Base-by-base conservation (phyloP, 2,329 filamentous ascomycete species). In the Pseudogymnoascus sp. region DNA sequence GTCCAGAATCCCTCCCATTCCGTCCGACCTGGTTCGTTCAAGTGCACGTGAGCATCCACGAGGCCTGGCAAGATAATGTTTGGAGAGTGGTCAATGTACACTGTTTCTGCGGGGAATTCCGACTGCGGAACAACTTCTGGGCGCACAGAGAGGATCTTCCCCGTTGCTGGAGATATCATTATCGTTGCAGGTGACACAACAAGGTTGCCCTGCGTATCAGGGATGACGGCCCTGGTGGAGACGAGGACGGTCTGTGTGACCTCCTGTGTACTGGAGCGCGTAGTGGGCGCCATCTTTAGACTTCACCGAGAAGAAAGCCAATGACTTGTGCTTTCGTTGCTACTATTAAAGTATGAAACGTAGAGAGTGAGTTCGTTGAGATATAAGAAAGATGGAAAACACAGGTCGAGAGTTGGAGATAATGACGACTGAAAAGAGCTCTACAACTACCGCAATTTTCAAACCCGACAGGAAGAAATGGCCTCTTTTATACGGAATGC, bases 1-100 rank as follows among this genome's bases (percentile, higher is more conserved):
- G 93, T 97, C 80, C 88, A 90, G 80, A 99, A 99, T 9, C 95
- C 95, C 74, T 99, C 95, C 95, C 95, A 97, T 83, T 97, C 93
- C 61, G 93, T 97, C 63, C 95, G 85, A 43, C 95, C 95, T 0
- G 95, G 95, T 78, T 99, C 95, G 72, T 97, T 97, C 69, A 97
- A 85, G 78, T 99, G 95, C 38, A 99, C 95, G 75, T 99, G 95
- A 37, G 95, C 93, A 75, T 99, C 95, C 16, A 99, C 93, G 31
- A 99, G 81, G 18, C 95, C 95, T 0, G 95, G 95, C 36, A 97
- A 82, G 40, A 99, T 80, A 56, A 97, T 82, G 75, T 88, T 84
- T 9, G 93, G 91, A 21, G 89, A 91, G 77, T 96, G 87, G 79
- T 99, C 88, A 68, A 85, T 82, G 76, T 97, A 97, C 5, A 82